Evolutionary conservation across 306 rosid genomes (phyloP), one percentile per base, ranked within the genome.

Genomic region (Quercus cerris): DNA sequence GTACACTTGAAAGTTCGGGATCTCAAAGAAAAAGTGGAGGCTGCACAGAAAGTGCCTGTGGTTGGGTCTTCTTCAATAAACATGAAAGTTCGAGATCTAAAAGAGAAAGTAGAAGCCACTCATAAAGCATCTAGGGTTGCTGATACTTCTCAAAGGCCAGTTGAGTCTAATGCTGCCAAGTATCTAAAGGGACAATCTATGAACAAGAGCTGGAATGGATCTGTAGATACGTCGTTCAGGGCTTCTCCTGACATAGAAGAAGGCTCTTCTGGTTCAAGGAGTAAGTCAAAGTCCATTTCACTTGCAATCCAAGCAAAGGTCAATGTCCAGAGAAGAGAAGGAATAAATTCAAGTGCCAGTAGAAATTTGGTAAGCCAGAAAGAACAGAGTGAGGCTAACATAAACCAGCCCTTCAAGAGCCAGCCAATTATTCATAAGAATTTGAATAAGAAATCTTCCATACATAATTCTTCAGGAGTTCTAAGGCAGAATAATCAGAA

Each of bases 221-320:
- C 91, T 75, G 80, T 56, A 30, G 98, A 92, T 59, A 46, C 90
- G 19, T 78, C 91, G 46, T 85, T 86, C 44, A 81, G 83, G 78
- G 78, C 85, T 56, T 70, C 83, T 70, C 80, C 89, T 46, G 77
- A 84, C 30, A 78, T 67, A 31, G 97, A 88, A 83, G 93, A 90
- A 82, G 88, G 71, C 12, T 75, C 81, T 75, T 79, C 88, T 73
- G 56, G 75, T 72, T 76, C 73, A 66, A 88, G 74, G 82, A 85
- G 70, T 54, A 91, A 87, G 61, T 95, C 93, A 64, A 93, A 85
- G 86, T 95, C 99, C 56, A 78, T 95, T 76, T 95, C 99, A 2
- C 99, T 95, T 81, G 99, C 99, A 57, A 81, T 95, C 79, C 99
- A 95, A 84, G 99, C 99, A 75, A 95, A 95, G 82, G 99, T 93